Percentiles rank a stretch among this genome's conserved stretches.
phyloP scores from a whole-genome alignment of 163 green algal species.

The Volvox carteri region DNA sequence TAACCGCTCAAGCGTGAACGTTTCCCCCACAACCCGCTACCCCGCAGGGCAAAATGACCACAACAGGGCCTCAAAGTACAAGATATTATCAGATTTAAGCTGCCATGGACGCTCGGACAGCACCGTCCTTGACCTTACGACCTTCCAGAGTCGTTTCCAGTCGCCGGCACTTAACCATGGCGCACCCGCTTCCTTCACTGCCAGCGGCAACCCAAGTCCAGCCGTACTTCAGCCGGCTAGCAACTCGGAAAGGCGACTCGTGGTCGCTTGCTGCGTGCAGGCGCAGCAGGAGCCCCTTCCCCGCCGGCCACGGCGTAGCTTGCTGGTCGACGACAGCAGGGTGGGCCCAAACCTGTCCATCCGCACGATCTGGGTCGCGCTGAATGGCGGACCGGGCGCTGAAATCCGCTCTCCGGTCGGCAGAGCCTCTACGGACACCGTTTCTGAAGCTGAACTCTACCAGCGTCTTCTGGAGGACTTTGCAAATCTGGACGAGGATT shows the following conservation, averaged over 20 bases:
- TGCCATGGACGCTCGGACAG: not conserved
- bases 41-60: not conserved
- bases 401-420: not conserved
- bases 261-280: constrained; percentile 1
- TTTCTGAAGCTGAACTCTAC: not conserved
- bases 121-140: not conserved
- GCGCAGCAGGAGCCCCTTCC: not conserved
- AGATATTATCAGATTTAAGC: not conserved
- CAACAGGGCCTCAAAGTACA: not conserved
- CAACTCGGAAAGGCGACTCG: not conserved
- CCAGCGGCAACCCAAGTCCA: not conserved
- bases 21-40: not conserved
- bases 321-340: not conserved
- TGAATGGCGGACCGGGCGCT: not conserved
- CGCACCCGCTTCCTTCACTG: not conserved
- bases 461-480: constrained; percentile 15
- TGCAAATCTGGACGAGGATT: not conserved
- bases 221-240: not conserved
- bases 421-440: not conserved
- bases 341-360: not conserved
- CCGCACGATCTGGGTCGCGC: not conserved
- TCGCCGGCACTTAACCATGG: not conserved
- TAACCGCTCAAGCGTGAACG: not conserved
- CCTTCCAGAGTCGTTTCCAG: not conserved
- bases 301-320: not conserved